Base-by-base conservation (phyloP, 2,329 filamentous ascomycete genomes). In the Stylonectria norvegica region DNA sequence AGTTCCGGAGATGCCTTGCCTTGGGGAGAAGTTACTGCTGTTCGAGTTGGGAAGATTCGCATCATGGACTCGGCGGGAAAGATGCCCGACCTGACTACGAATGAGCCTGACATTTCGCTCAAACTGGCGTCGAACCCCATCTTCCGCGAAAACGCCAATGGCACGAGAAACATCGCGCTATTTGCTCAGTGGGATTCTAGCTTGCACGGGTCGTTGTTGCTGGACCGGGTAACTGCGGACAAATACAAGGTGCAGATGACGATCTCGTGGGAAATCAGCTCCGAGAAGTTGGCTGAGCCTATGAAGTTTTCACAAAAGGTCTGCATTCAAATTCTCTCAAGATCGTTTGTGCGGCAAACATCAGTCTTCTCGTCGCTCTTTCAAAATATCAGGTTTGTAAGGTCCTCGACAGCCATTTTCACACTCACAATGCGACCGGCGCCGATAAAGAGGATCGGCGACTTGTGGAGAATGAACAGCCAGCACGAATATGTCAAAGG, bases 101-200 rank as follows among this genome's bases (percentile, higher is more conserved):
- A 81, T 8, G 81, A 85, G 12, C 79, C 83, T 1, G 85, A 94
- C 47, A 81, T 98, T 4, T 66, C 81, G 0, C 69, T 98, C 25
- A 88, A 88, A 57, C 73, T 95, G 32, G 76, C 89, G 3, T 79
- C 85, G 20, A 81, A 85, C 34, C 91, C 93, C 1, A 75, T 82
- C 40, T 84, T 95, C 50, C 86, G 85, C 48, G 82, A 86, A 42
- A 94, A 96, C 58, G 81, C 87, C 17, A 94, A 97, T 60, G 93
- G 93, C 25, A 96, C 90, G 1, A 85, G 83, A 23, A 89, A 85
- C 60, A 83, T 96, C 25, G 90, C 85, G 2, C 74, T 97, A 30
- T 77, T 85, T n/a, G 89, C 86, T 1, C 90, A 97, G 58, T 98
- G 93, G 93, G 93, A 98, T 61, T 96, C 91, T 0, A 95, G 89